Evolutionary conservation across 1,139 yeast genomes (phyloP).

Genomic region (Blastobotrys arbuscula): DNA sequence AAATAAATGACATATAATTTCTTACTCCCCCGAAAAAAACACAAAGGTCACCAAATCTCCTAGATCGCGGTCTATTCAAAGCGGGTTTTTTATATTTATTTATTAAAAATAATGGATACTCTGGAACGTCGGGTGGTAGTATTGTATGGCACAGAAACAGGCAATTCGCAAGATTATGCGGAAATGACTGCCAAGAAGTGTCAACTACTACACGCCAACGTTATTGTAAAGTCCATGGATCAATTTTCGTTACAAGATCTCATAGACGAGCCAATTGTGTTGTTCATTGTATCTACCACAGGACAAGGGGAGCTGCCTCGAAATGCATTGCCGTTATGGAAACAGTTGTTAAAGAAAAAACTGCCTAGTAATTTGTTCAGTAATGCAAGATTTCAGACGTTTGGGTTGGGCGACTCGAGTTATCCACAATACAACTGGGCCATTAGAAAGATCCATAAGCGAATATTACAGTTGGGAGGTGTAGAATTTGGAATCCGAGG

Average conservation of each 20-base stretch:
- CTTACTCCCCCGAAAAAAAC: too few relatives aligned
- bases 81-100: background rate
- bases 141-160: conserved; percentile 89
- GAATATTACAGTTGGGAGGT: conserved; percentile 81
- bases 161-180: conserved; percentile 86
- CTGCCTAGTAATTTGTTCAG: conserved; percentile 54
- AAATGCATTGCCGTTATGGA: conserved; percentile 69
- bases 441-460: conserved; percentile 67
- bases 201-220: conserved; percentile 47
- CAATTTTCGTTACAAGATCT: conserved; percentile 44
- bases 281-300: conserved; percentile 79
- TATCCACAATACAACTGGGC: conserved; percentile 85
- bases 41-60: too few relatives aligned
- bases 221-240: conserved; percentile 50
- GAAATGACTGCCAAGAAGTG: conserved; percentile 52
- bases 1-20: too few relatives aligned
- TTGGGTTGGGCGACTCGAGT: conserved; percentile 95
- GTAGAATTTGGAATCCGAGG: conserved; percentile 63
- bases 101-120: background rate
- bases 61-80: too few relatives aligned
- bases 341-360: conserved; percentile 58
- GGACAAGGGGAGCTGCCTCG: conserved; percentile 95
- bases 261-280: conserved; percentile 39
- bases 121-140: conserved; percentile 42
- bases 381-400: conserved; percentile 60